Evolutionary conservation across 768 basidiomycete genomes (phyloP).

Genomic region (Coprinopsis sp.): DNA sequence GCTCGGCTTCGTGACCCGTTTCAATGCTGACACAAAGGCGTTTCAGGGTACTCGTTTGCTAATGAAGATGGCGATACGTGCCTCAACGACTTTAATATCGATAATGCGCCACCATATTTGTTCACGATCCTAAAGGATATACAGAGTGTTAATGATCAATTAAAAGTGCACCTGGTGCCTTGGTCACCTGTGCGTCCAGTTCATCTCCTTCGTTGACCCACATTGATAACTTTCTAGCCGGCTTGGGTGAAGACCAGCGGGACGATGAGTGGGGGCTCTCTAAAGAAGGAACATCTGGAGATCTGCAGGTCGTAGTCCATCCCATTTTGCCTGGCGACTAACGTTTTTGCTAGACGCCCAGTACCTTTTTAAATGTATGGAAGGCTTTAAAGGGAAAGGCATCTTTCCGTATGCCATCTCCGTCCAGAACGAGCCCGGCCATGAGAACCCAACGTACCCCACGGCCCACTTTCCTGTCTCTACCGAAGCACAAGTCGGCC

Average conservation of each 20-base stretch:
- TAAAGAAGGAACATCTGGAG: conserved; percentile 39
- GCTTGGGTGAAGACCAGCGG: conserved; percentile 69
- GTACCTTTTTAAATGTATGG: conserved; percentile 62
- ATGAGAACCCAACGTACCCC: conserved; percentile 59
- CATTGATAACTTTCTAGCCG: conserved; percentile 37
- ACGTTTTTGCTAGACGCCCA: conserved; percentile 44
- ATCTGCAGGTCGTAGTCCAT: conserved; percentile 33
- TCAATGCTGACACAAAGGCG: not conserved
- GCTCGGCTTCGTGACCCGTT: not conserved
- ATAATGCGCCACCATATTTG: conserved; percentile 51
- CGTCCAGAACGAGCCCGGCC: conserved; percentile 49
- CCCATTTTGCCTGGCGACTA: conserved; percentile 1
- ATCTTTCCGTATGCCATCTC: conserved; percentile 56
- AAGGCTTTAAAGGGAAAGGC: conserved; percentile 56
- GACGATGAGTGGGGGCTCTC: conserved; percentile 61
- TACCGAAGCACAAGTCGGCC: conserved; percentile 53
- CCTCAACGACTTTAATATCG: conserved; percentile 49
- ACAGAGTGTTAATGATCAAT: conserved; percentile 8
- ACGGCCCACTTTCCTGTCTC: conserved; percentile 45
- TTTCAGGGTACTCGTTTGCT: conserved; percentile 53
- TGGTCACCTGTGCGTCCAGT: conserved; percentile 61
- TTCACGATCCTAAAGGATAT: conserved; percentile 62
- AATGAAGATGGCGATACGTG: conserved; percentile 54
- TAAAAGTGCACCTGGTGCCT: conserved; percentile 57
- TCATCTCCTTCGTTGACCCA: conserved; percentile 4